Evolutionary conservation across 495 filamentous ascomycete species (phyloP), one percentile per base, ranked within the genome.

Genomic region (Hypoxylon fuscum): DNA sequence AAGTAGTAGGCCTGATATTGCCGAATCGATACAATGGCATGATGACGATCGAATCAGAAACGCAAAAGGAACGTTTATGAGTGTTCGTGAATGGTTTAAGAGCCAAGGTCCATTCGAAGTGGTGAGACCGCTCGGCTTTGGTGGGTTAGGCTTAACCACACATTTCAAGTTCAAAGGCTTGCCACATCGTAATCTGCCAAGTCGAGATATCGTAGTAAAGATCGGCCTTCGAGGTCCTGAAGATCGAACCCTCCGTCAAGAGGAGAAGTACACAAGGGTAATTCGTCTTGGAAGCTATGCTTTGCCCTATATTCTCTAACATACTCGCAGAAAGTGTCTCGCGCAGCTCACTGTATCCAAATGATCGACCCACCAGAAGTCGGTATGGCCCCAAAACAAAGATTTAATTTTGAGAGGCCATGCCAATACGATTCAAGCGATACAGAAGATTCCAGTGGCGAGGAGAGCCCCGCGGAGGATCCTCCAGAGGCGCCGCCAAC

Each of bases 261-360:
- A 62, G 27, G 46, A 41, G 32, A 18, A 15, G 14, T 6, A n/a
- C 8, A 29, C 22, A n/a, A 63, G 32, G 52, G 59, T 52, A 31
- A 25, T 25, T 15, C 27, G 5, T 10, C 41, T 38, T 9, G n/a
- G n/a, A 34, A 14, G 2, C 37, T 17, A 14, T 8, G 21, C 27
- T 23, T 22, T 35, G 25, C 21, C 11, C 22, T 5, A 23, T n/a
- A 35, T 14, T 2, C 29, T 8, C 59, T 64, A 48, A 57, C 34
- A 25, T 9, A 2, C 2, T 47, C 17, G 7, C 15, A 53, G 53
- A 8, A 57, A 38, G 14, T 62, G 60, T 0, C 18, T 12, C 40
- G 44, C n/a, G 66, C 61, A 7, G 66, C 61, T 2, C 61, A 68
- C 47, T 35, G 21, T 12, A 44, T 68, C 29, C 57, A 65, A 18